A percentile compares a stretch with the other conserved stretches of the same genome.
Evolutionary conservation across 1,284 basidiomycete species (phyloP).

Genomic region (Stereum hirsutum): DNA sequence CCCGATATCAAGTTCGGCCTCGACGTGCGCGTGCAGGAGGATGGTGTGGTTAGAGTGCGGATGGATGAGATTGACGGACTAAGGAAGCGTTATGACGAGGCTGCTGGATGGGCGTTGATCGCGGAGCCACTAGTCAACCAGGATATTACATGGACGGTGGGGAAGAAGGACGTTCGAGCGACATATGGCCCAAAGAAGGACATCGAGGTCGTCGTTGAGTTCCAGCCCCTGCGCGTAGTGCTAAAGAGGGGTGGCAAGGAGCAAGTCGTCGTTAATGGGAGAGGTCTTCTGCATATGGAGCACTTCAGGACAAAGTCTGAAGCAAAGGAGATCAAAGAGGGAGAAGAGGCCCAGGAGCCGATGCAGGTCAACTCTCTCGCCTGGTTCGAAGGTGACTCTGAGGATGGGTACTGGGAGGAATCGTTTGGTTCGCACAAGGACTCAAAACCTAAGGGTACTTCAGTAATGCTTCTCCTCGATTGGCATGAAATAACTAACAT

Average conservation of each 20-base stretch:
- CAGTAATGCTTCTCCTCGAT: too few relatives aligned
- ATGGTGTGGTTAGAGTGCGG: slow-evolving; percentile 77
- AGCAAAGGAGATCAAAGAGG: slow-evolving; percentile 27
- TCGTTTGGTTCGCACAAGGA: slow-evolving; percentile 82
- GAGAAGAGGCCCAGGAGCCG: slow-evolving; percentile 41
- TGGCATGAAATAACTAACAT: too few relatives aligned
- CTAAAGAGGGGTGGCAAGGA: slow-evolving; percentile 69
- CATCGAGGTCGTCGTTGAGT: slow-evolving; percentile 60
- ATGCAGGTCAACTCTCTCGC: slow-evolving; percentile 50
- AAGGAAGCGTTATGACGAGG: slow-evolving; percentile 81
- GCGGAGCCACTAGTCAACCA: slow-evolving; percentile 54
- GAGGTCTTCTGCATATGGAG: slow-evolving; percentile 93
- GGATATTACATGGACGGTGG: slow-evolving; percentile 50
- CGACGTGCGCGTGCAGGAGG: slow-evolving; percentile 72
- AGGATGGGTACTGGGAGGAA: slow-evolving; percentile 89
- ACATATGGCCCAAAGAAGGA: slow-evolving; percentile 48
- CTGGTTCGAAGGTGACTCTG: slow-evolving; percentile 83
- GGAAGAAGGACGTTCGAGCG: slow-evolving; percentile 52
- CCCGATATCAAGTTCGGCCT: slow-evolving; percentile 76
- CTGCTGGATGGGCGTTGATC: slow-evolving; percentile 78
- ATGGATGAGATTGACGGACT: slow-evolving; percentile 81
- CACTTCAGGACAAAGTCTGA: slow-evolving; percentile 78
- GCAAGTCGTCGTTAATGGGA: slow-evolving; percentile 86
- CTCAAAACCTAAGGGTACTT: slow-evolving; percentile 88
- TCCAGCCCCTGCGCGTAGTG: slow-evolving; percentile 67